Evolutionary conservation across 140 eudicot species (phyloP), one percentile per base, ranked within the genome.

Genomic region (Senecio squalidus): DNA sequence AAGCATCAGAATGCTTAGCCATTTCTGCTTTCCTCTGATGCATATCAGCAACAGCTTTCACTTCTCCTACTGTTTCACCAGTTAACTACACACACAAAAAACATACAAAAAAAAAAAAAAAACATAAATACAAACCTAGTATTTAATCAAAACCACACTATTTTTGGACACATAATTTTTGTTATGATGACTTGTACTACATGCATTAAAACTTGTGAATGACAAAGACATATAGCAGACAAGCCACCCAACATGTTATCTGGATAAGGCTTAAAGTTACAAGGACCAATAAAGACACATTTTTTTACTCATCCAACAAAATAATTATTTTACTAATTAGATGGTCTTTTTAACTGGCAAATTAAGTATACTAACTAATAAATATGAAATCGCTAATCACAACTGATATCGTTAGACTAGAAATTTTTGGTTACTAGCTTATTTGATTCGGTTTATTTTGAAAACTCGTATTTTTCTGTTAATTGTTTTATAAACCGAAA

Each of bases 21-120:
- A 89, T 89, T 68, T 89, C 97, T n/a, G 97, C 97, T 72, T 89
- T 89, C 81, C 97, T 89, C 72, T 89, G 95, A 60, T 89, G 97
- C 97, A 89, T 89, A 73, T 70, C 97, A 70, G 97, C 97, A 71
- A 89, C 97, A 67, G 97, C 95, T 73, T 89, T 89, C 88, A 84
- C 95, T 75, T 89, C 95, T 29, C 97, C 97, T 62, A 89, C 88
- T 68, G 97, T 89, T 67, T 76, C 97, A 61, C 96, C 96, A 76
- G 97, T 89, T 73, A 89, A 68, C 97, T 89, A 85, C 88, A 83
- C 11, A 64, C 24, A 71, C 25, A 25, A 60, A 60, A 17, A 64
- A 45, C 25, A n/a, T n/a, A n/a, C n/a, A n/a, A 31, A 14, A 30
- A 30, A 47, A 11, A 18, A 20, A 46, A 8, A 9, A n/a, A n/a